Evolutionary conservation across 1,284 basidiomycete genomes (phyloP).

Genomic region (Flammula alnicola): DNA sequence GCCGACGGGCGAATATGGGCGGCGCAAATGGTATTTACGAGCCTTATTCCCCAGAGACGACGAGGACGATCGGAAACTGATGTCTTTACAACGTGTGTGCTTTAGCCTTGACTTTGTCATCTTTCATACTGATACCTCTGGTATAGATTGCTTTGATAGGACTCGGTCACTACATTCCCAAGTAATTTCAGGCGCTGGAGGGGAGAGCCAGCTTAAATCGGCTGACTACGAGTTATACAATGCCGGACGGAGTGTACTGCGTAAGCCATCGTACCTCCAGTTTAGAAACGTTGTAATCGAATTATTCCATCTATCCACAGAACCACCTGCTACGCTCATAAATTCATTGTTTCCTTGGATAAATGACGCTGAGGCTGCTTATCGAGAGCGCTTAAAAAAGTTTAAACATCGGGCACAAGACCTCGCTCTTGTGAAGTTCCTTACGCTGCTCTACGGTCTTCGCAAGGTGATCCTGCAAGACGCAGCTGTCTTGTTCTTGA

Average conservation of each 20-base stretch:
- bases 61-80: too few relatives aligned
- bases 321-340: background rate
- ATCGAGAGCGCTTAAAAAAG: background rate
- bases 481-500: slow-evolving; percentile 6
- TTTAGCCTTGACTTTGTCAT: too few relatives aligned
- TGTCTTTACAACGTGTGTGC: too few relatives aligned
- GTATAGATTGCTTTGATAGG: too few relatives aligned
- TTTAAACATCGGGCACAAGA: background rate
- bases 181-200: too few relatives aligned
- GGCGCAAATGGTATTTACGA: too few relatives aligned
- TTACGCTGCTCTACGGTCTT: background rate
- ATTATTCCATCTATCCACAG: background rate
- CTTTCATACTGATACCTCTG: too few relatives aligned
- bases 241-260: background rate
- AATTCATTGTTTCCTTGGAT: slow-evolving; percentile 4
- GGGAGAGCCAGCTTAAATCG: too few relatives aligned
- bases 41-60: too few relatives aligned
- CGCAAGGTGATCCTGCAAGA: slow-evolving; percentile 2
- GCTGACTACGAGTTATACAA: background rate
- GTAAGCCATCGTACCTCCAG: background rate
- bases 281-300: background rate
- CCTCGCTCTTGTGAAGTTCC: background rate
- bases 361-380: background rate
- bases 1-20: background rate
- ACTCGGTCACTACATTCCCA: too few relatives aligned